Percentiles rank a stretch among this genome's conserved stretches.
Evolutionary conservation across 129 eudicot species (phyloP).

Genomic region (Deinandra increscens): DNA sequence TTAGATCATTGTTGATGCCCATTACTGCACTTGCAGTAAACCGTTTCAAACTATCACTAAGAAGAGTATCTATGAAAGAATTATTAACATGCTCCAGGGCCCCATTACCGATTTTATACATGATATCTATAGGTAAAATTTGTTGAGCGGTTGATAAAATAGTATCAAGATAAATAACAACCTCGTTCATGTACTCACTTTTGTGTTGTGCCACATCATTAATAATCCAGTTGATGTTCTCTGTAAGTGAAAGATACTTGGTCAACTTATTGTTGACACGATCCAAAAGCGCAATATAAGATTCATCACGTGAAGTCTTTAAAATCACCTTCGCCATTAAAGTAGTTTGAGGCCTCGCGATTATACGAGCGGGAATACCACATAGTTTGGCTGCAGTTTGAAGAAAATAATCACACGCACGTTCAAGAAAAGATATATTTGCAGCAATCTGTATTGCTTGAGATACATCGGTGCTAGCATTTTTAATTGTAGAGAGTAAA

Average conservation of each 20-base stretch:
- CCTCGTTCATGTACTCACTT: slow-evolving; percentile 72
- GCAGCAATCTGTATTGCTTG: slow-evolving; percentile 96
- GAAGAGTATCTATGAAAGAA: slow-evolving; percentile 65
- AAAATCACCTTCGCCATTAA: slow-evolving; percentile 69
- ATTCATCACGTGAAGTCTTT: slow-evolving; percentile 71
- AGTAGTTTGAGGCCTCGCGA: slow-evolving; percentile 59
- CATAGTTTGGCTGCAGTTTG: slow-evolving; percentile 88
- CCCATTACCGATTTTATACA: slow-evolving; percentile 86
- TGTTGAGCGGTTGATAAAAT: slow-evolving; percentile 88
- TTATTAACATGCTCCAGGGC: slow-evolving; percentile 87
- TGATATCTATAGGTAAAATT: slow-evolving; percentile 74
- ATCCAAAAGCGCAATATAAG: slow-evolving; percentile 61
- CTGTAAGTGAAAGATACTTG: slow-evolving; percentile 63
- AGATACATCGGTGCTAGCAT: slow-evolving; percentile 53
- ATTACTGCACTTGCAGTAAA: slow-evolving; percentile 79
- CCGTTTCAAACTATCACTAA: slow-evolving; percentile 77
- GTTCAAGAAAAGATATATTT: slow-evolving; percentile 63
- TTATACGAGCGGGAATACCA: slow-evolving; percentile 66
- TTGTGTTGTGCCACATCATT: slow-evolving; percentile 59
- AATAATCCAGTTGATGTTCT: slow-evolving; percentile 73
- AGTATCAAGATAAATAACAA: slow-evolving; percentile 75
- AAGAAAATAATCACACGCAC: slow-evolving; percentile 86
- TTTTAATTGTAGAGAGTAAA: slow-evolving; percentile 53
- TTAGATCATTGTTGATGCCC: slow-evolving; percentile 62
- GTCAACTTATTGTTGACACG: slow-evolving; percentile 71